Evolutionary conservation across 1,139 yeast genomes (phyloP).

Genomic region (Trichomonascaceae sp.): DNA sequence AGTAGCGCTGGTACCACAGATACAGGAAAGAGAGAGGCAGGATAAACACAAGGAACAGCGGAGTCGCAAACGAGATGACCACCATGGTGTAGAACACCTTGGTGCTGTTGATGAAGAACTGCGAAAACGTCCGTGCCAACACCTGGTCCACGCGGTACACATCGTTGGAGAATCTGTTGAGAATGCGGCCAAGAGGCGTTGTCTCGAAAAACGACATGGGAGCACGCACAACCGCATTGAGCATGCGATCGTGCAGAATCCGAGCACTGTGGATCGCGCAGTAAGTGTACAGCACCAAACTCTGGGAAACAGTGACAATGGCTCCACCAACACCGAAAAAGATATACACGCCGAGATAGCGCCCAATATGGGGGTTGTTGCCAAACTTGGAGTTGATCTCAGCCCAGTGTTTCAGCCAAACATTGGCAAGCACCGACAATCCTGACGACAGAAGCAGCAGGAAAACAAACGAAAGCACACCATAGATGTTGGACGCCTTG

Average conservation of each 20-base stretch:
- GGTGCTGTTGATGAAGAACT: slow-evolving; percentile 60
- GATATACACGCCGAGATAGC: slow-evolving; percentile 65
- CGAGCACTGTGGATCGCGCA: slow-evolving; percentile 79
- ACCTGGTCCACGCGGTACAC: slow-evolving; percentile 85
- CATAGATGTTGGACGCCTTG: slow-evolving; percentile 68
- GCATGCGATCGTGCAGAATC: slow-evolving; percentile 67
- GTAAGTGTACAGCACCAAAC: slow-evolving; percentile 62
- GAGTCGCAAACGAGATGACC: slow-evolving; percentile 81
- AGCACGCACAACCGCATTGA: slow-evolving; percentile 66
- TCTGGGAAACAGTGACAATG: slow-evolving; percentile 49
- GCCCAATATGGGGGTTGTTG: slow-evolving; percentile 53
- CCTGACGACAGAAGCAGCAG: slow-evolving; percentile 39
- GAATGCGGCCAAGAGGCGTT: slow-evolving; percentile 88
- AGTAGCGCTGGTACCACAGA: slow-evolving; percentile 77
- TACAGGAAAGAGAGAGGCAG: slow-evolving; percentile 63
- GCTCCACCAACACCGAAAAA: slow-evolving; percentile 59
- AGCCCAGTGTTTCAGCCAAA: slow-evolving; percentile 97
- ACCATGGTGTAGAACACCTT: slow-evolving; percentile 69
- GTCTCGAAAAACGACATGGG: slow-evolving; percentile 98
- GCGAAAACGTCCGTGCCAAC: slow-evolving; percentile 69
- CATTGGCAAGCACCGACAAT: slow-evolving; percentile 50
- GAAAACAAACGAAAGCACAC: slow-evolving; percentile 44
- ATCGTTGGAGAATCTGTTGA: slow-evolving; percentile 90
- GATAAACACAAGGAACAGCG: slow-evolving; percentile 66
- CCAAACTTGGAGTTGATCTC: slow-evolving; percentile 66